phyloP scores from a whole-genome alignment of 352 stramenopile genomes.

The Phytopythium aichiense region DNA sequence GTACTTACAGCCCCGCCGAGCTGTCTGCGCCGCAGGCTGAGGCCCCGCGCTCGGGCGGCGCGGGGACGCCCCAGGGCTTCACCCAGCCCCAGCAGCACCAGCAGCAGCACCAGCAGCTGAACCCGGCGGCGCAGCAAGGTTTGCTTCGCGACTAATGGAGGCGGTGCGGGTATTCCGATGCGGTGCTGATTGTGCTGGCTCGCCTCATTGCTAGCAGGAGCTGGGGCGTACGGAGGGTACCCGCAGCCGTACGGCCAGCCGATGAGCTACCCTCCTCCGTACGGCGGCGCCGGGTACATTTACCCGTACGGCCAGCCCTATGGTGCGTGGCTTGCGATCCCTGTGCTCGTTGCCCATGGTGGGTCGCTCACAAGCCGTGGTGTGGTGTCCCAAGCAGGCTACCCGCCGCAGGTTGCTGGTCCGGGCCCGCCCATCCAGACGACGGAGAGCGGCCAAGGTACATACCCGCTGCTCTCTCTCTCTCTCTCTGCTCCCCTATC shows the following conservation, averaged over 20 bases:
- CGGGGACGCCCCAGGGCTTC: neutral
- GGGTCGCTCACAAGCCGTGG: neutral
- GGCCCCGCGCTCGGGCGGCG: slow-evolving; percentile 22
- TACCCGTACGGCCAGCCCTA: slow-evolving; percentile 84
- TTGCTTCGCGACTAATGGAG: neutral
- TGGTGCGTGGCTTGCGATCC: slow-evolving; percentile 25
- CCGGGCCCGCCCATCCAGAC: slow-evolving; percentile 86
- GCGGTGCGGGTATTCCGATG: neutral
- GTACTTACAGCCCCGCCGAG: slow-evolving; percentile 40
- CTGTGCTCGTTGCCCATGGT: too few relatives aligned
- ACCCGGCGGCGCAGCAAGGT: slow-evolving; percentile 49
- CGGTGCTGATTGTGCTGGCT: neutral
- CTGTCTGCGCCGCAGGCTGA: slow-evolving; percentile 35
- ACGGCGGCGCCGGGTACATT: slow-evolving; percentile 75
- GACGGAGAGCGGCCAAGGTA: slow-evolving; percentile 86
- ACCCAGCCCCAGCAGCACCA: slow-evolving; percentile 20
- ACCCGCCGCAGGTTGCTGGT: slow-evolving; percentile 77
- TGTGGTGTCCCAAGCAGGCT: slow-evolving; percentile 33
- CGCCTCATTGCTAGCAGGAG: slow-evolving; percentile 7
- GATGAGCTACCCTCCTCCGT: slow-evolving; percentile 72
- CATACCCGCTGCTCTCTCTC: slow-evolving; percentile 14
- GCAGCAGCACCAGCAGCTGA: slow-evolving; percentile 14
- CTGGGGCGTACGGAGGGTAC: slow-evolving; percentile 62
- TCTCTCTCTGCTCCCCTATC: slow-evolving; percentile 8
- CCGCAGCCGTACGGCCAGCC: slow-evolving; percentile 73